phyloP scores from a whole-genome alignment of 2,329 filamentous ascomycete species.

The Phaeoacremonium minimum region DNA sequence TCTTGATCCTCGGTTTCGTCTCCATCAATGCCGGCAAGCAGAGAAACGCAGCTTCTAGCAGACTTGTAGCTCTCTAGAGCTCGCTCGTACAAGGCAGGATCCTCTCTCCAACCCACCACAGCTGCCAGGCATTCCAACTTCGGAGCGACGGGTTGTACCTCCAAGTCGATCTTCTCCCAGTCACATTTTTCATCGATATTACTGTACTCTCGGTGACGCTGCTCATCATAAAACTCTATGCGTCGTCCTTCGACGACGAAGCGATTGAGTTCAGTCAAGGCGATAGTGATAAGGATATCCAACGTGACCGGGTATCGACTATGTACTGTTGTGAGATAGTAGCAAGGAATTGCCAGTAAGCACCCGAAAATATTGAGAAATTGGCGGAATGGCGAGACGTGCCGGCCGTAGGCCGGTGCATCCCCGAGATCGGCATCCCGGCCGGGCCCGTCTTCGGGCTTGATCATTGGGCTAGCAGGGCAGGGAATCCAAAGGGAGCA shows the following conservation, averaged over 20 bases:
- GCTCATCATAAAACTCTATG: conserved; percentile 8
- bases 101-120: conserved; percentile 24
- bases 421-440: too few species aligned
- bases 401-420: conserved; percentile 11
- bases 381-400: conserved; percentile 15
- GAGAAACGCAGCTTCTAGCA: conserved; percentile 15
- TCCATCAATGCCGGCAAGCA: conserved; percentile 23
- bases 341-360: conserved; percentile 14
- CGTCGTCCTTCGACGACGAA: conserved; percentile 18
- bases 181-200: conserved; percentile 10
- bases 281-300: conserved; percentile 19
- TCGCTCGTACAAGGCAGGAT: conserved; percentile 18
- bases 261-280: conserved; percentile 19
- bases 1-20: conserved; percentile 19
- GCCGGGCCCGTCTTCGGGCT: too few species aligned
- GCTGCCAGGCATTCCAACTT: conserved; percentile 14
- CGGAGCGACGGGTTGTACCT: conserved; percentile 1
- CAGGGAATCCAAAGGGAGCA: too few species aligned
- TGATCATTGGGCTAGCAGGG: too few species aligned
- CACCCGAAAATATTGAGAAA: conserved; percentile 20
- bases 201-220: conserved; percentile 2
- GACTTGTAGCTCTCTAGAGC: conserved; percentile 22
- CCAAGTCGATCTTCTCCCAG: conserved; percentile 9
- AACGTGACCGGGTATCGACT: conserved; percentile 18
- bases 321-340: conserved; percentile 15